Conservation (phyloP, 129 eudicot genomes). For the Smallanthus sonchifolius region DNA sequence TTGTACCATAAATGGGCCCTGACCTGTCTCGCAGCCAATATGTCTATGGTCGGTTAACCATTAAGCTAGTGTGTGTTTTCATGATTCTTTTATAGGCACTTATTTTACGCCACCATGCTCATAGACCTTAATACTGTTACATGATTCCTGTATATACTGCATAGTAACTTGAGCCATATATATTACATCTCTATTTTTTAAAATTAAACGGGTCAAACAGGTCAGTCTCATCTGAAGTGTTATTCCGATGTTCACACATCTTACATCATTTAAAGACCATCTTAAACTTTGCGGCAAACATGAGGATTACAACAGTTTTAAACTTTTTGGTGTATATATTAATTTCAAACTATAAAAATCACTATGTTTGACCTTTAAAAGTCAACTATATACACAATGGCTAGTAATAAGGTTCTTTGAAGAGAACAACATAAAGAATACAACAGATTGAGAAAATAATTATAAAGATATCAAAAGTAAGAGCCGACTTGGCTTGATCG, state of each 20-base stretch:
- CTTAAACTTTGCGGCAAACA: conserved; percentile 9
- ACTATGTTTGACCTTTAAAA: conserved; percentile 11
- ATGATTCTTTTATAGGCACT: neutral
- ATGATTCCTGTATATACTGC: conserved; percentile 21
- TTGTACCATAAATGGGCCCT: conserved; percentile 29
- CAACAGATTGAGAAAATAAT: conserved; percentile 56
- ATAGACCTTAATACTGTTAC: neutral
- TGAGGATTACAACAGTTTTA: neutral
- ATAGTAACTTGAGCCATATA: conserved; percentile 4
- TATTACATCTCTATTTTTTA: neutral
- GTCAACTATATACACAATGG: conserved; percentile 14
- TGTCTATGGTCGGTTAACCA: conserved; percentile 15
- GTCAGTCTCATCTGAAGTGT: neutral
- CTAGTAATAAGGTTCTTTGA: conserved; percentile 70
- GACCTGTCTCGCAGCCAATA: conserved; percentile 28
- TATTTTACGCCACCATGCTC: neutral
- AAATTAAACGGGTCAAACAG: neutral
- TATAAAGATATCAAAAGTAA: conserved; percentile 61
- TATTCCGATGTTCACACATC: neutral
- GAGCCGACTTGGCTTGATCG: conserved; percentile 79
- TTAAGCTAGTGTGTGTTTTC: neutral
- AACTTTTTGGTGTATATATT: conserved; percentile 17
- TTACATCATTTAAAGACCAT: neutral
- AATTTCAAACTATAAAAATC: conserved; percentile 11
- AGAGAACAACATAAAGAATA: conserved; percentile 49